Evolutionary conservation across 1,284 basidiomycete species (phyloP), one percentile per base, ranked within the genome.

Genomic region (Cutaneotrichosporon dermatis): DNA sequence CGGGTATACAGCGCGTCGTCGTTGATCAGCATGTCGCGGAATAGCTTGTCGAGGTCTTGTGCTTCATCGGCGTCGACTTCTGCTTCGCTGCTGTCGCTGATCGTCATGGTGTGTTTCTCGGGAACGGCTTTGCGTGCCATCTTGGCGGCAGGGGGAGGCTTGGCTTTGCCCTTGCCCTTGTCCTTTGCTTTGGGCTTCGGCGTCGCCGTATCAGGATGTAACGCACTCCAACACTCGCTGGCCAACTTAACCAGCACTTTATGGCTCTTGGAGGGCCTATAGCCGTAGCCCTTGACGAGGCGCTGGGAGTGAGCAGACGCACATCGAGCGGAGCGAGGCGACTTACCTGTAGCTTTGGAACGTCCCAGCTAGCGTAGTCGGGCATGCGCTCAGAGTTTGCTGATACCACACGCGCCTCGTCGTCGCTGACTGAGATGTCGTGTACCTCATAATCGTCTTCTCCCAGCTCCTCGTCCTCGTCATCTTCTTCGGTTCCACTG

Each of bases 221-320:
- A 64, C 12, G 76, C 74, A 39, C 41, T 52, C 76, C 76, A 78
- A 61, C 76, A 76, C 6, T 65, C 64, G 6, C 60, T 59, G 5
- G 75, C 74, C 10, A 75, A 57, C 25, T 65, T 59, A 10, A 72
- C 66, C 10, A 76, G 61, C 1, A 69, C 67, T 3, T 57, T 46
- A 4, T 64, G 64, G 48, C 70, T 63, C 10, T 60, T 68, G 33
- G 63, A 68, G 1, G 66, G 58, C 0, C 71, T 66, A 55, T 71
- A 77, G 3, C 76, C 76, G 53, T 67, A 77, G 8, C 62, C 50
- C 8, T 61, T 61, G 39, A 66, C 66, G 8, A 60, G 41, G 36
- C 41, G 46, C 57, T 58, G 51, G 6, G 2, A 16, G 52, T 49
- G n/a, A 33, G 15, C 25, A 54, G 43, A 40, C 25, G 25, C 25